phyloP scores from a whole-genome alignment of 129 eudicot genomes.

The Saposhnikovia divaricata region DNA sequence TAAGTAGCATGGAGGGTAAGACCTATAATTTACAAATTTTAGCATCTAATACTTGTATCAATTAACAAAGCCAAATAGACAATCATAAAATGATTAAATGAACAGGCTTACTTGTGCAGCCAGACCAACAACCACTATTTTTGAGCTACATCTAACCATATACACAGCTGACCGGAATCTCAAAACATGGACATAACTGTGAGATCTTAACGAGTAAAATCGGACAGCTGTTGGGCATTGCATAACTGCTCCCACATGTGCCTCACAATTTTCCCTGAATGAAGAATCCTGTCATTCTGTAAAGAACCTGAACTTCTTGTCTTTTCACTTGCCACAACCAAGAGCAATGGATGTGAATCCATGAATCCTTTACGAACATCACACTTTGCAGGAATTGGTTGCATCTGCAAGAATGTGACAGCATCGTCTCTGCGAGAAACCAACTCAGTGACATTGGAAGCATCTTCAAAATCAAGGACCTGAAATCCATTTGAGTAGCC shows the following conservation, averaged over 20 bases:
- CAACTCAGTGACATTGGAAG: constrained; percentile 64
- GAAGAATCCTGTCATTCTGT: constrained; percentile 45
- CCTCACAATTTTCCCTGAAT: constrained; percentile 47
- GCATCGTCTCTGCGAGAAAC: constrained; percentile 91
- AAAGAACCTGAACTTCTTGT: constrained; percentile 30
- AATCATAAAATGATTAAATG: too few species aligned
- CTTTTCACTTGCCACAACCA: constrained; percentile 90
- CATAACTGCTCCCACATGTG: constrained; percentile 36
- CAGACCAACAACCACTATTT: too few species aligned
- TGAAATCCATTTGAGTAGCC: constrained; percentile 93
- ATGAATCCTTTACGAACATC: constrained; percentile 53
- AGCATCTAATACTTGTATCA: too few species aligned
- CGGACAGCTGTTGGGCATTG: constrained; percentile 60
- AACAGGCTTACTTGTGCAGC: too few species aligned
- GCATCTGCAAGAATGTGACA: constrained; percentile 85
- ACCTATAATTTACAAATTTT: too few species aligned
- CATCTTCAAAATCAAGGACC: constrained; percentile 92
- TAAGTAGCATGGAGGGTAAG: too few species aligned
- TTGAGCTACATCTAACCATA: too few species aligned
- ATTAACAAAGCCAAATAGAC: too few species aligned
- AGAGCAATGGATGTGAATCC: constrained; percentile 70
- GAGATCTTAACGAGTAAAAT: too few species aligned
- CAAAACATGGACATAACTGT: too few species aligned
- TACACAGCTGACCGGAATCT: too few species aligned
- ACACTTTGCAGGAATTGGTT: constrained; percentile 57